phyloP scores from a whole-genome alignment of 306 rosid species.

The Luffa aegyptiaca region DNA sequence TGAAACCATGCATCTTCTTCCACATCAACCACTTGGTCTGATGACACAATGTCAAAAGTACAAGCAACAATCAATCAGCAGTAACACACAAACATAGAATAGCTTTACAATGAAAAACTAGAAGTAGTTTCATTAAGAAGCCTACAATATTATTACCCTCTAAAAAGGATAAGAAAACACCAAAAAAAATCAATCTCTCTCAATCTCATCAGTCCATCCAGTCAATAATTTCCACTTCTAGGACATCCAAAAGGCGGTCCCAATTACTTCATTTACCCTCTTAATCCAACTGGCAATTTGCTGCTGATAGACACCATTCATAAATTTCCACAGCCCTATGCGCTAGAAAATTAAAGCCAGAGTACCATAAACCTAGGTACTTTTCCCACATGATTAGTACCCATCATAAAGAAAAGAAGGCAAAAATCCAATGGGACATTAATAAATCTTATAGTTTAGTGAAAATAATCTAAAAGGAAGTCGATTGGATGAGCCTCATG shows the following conservation, averaged over 20 bases:
- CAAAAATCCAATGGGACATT: neutral
- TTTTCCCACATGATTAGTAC: neutral
- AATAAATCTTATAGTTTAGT: neutral
- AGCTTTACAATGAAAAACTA: neutral
- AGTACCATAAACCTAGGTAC: conserved; percentile 5
- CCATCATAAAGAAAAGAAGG: neutral
- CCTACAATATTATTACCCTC: neutral
- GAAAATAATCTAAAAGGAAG: neutral
- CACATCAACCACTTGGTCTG: conserved; percentile 51
- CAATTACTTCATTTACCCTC: neutral
- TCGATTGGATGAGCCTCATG: neutral
- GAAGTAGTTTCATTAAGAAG: neutral
- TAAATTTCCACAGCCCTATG: neutral
- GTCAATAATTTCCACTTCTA: neutral
- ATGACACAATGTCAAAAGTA: neutral
- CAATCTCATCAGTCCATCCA: conserved; percentile 1
- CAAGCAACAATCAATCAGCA: neutral
- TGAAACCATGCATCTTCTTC: conserved; percentile 66
- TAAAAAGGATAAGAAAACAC: neutral
- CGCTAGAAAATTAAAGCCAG: neutral
- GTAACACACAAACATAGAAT: neutral
- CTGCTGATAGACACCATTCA: conserved; percentile 8
- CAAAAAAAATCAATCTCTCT: neutral
- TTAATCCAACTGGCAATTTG: conserved; percentile 3
- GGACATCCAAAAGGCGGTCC: neutral